phyloP scores from a whole-genome alignment of 306 rosid species.

The Corylus heterophylla region DNA sequence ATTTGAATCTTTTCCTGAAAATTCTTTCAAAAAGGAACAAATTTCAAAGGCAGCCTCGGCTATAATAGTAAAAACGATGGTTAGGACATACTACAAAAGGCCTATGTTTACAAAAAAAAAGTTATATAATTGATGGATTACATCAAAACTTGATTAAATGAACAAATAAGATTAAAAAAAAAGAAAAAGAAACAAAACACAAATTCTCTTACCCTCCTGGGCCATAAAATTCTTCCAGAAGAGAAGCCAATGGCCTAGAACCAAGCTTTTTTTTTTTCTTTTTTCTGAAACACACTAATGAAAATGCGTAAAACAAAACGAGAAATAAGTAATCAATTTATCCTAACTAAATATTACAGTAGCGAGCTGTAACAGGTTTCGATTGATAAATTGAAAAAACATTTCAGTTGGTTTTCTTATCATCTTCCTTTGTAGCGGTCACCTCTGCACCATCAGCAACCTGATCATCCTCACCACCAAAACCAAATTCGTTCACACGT shows the following conservation, averaged over 20 bases:
- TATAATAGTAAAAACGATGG: not conserved
- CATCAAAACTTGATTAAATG: not conserved
- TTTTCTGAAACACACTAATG: slow-evolving; percentile 18
- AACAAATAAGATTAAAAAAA: not conserved
- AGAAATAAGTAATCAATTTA: slow-evolving; percentile 25
- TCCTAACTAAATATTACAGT: slow-evolving; percentile 28
- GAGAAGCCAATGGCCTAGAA: slow-evolving; percentile 17
- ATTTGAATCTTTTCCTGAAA: not conserved
- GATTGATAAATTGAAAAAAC: slow-evolving; percentile 28
- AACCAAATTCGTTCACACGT: slow-evolving; percentile 94
- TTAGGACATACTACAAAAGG: not conserved
- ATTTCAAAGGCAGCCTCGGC: not conserved
- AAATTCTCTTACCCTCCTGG: slow-evolving; percentile 8
- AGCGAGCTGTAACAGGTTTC: slow-evolving; percentile 25
- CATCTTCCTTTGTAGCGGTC: slow-evolving; percentile 59
- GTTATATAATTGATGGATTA: not conserved
- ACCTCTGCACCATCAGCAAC: slow-evolving; percentile 35
- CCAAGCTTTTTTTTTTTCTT: not conserved
- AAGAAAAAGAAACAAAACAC: not conserved
- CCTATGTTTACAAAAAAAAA: not conserved
- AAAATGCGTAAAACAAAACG: slow-evolving; percentile 27
- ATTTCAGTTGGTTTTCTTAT: slow-evolving; percentile 88
- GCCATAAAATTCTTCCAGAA: slow-evolving; percentile 22
- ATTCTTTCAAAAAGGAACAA: not conserved
- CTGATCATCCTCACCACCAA: slow-evolving; percentile 82